phyloP scores from a whole-genome alignment of 352 stramenopile species.

The Hyphochytrium catenoides region DNA sequence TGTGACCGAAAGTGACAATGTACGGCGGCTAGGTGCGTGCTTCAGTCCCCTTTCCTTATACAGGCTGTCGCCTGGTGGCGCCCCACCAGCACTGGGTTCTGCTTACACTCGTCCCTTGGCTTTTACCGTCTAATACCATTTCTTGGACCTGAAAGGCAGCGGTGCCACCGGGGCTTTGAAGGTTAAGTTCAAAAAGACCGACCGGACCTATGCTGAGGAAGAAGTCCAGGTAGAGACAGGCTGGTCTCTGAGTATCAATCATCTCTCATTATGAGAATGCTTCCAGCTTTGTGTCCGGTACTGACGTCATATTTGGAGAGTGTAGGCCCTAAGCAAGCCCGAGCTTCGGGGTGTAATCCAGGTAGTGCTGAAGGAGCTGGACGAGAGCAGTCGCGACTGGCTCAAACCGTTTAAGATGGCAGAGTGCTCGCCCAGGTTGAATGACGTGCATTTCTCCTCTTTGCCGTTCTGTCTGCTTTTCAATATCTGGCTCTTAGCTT shows the following conservation, averaged over 20 bases:
- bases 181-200: constrained; percentile 44
- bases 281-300: too few relatives aligned
- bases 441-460: too few relatives aligned
- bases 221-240: too few relatives aligned
- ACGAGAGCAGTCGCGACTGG: constrained; percentile 51
- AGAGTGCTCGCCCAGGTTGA: constrained; percentile 33
- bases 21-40: constrained; percentile 6
- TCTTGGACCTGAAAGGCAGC: neutral
- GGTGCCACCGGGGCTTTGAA: constrained; percentile 16
- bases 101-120: too few relatives aligned
- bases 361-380: constrained; percentile 45
- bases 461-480: neutral
- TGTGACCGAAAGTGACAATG: constrained; percentile 16
- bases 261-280: too few relatives aligned
- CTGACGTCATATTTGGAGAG: too few relatives aligned
- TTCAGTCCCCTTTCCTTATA: too few relatives aligned
- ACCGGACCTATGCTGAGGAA: constrained; percentile 57
- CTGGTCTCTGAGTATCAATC: too few relatives aligned
- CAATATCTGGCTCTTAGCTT: neutral
- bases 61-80: too few relatives aligned
- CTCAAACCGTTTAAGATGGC: constrained; percentile 73
- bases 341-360: constrained; percentile 45
- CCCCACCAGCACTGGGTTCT: too few relatives aligned
- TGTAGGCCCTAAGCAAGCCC: constrained; percentile 28
- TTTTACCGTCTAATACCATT: too few relatives aligned